Conservation (phyloP, 2,329 filamentous ascomycete genomes). For the Claviceps sp. region DNA sequence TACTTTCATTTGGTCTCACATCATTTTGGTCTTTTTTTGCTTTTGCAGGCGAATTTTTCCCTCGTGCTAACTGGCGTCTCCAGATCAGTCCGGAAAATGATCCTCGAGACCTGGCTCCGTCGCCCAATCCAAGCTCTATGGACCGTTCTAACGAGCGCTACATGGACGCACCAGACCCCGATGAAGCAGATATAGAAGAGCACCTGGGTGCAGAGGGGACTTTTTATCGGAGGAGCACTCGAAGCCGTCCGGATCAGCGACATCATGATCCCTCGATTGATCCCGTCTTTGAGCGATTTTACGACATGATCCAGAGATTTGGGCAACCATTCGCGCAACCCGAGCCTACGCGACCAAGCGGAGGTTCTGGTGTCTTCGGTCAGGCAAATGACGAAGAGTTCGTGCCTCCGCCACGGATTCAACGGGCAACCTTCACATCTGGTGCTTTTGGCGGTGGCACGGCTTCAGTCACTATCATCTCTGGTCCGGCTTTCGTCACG, state of each 20-base stretch:
- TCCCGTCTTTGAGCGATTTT: conserved; percentile 28
- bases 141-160: conserved; percentile 14
- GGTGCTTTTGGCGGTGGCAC: conserved; percentile 26
- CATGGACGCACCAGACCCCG: conserved; percentile 40
- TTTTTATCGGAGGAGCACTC: conserved; percentile 24
- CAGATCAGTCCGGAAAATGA: conserved; percentile 46
- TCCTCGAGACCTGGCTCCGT: conserved; percentile 34
- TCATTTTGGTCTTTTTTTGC: too few species aligned
- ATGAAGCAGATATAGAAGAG: conserved; percentile 46
- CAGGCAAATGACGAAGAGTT: neutral
- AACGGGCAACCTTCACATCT: conserved; percentile 24
- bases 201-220: conserved; percentile 31
- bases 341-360: neutral
- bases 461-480: conserved; percentile 36
- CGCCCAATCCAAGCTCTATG: conserved; percentile 17
- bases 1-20: too few species aligned
- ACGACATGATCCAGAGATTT: conserved; percentile 30
- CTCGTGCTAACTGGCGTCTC: conserved; percentile 7
- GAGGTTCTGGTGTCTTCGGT: neutral
- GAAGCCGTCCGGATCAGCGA: conserved; percentile 12
- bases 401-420: conserved; percentile 15
- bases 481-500: conserved; percentile 18
- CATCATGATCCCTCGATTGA: conserved; percentile 22
- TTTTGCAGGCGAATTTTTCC: too few species aligned
- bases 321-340: conserved; percentile 16